Base-by-base conservation (phyloP, 164 flowering plant genomes). In the Euptelea pleiosperma region DNA sequence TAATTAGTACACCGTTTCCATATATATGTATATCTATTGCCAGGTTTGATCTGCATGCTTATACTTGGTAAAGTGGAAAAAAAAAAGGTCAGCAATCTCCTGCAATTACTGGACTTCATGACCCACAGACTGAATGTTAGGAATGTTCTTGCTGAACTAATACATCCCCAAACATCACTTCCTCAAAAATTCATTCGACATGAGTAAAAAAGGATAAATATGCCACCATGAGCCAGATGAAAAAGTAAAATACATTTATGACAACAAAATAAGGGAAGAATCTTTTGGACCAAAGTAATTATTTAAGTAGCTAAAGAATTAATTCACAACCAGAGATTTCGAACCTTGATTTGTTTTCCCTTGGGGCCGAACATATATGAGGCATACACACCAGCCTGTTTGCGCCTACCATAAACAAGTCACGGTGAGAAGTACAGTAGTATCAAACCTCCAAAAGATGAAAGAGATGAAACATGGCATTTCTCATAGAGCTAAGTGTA, bases 361-460 rank as follows among this genome's bases (percentile, higher is more conserved):
- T 63, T 62, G 15, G 89, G 83, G n/a, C 95, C 95, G 67, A 81
- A 71, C 50, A 76, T 75, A 64, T 87, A 87, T 8, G 95, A 84
- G 35, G 85, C 61, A 65, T 83, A 87, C 12, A 87, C 85, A 47
- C 95, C 95, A 68, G 82, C 87, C 56, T 84, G 95, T 66, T 77
- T 81, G 50, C 88, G 84, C 81, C 94, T 87, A 59, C 43, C 65
- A 68, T 19, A 52, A 8, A 43, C 6, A 42, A 58, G 16, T 42
- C 40, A 29, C 9, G 14, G 47, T 28, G 36, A 68, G 30, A 50
- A 42, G 18, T 22, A 22, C 15, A 26, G 15, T 12, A 21, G 21
- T 14, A 43, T 43, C 36, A 57, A n/a, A 8, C 58, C 43, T 39
- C 43, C 15, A 21, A 43, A 42, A 19, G 24, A 43, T 28, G 25